Conservation (phyloP, 2,329 filamentous ascomycete species). For the Cephalotrichum gorgonifer region DNA sequence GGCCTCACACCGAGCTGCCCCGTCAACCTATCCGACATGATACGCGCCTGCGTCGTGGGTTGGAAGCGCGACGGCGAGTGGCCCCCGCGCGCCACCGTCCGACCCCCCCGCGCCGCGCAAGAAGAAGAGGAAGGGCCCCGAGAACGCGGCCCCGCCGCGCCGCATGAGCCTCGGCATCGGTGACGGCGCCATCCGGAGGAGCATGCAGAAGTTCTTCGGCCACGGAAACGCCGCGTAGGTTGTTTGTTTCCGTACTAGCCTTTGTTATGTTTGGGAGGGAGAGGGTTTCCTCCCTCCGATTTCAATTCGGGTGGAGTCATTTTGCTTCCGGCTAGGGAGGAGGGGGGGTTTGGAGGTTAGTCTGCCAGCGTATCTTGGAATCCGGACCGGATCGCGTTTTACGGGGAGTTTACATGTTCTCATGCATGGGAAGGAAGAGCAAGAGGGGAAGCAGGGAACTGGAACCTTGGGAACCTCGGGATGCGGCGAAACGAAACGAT, state of each 20-base stretch:
- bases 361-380: not conserved
- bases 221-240: not conserved
- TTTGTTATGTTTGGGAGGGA: not conserved
- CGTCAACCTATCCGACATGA: constrained; percentile 76
- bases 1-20: constrained; percentile 75
- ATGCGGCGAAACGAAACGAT: too few relatives aligned
- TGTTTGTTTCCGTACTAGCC: not conserved
- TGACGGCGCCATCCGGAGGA: constrained; percentile 25
- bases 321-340: not conserved
- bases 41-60: constrained; percentile 70
- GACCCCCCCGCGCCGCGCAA: constrained; percentile 31
- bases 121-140: constrained; percentile 25
- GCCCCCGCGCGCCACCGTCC: constrained; percentile 55
- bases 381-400: too few relatives aligned
- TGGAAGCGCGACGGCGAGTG: constrained; percentile 94
- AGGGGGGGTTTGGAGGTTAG: not conserved
- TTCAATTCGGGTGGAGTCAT: not conserved
- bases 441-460: too few relatives aligned
- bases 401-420: too few relatives aligned
- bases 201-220: constrained; percentile 27
- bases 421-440: too few relatives aligned
- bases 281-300: not conserved
- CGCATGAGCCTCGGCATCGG: constrained; percentile 36
- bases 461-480: too few relatives aligned
- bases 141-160: constrained; percentile 14